Evolutionary conservation across 179 eudicot species (phyloP), one percentile per base, ranked within the genome.

Genomic region (Beta lomatogona): DNA sequence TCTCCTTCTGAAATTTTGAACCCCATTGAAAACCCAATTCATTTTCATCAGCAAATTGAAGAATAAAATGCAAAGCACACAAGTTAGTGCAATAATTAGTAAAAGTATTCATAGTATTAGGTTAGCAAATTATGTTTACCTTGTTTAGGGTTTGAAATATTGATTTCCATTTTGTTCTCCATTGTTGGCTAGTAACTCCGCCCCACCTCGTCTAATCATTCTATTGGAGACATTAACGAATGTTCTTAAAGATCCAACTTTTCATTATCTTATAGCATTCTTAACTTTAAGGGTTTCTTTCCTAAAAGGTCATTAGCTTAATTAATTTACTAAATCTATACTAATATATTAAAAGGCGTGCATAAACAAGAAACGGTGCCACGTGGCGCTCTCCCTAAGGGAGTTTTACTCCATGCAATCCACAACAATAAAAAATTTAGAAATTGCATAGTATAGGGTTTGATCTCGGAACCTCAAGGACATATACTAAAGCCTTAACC

Each of bases 1-100:
- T 80, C 88, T 79, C 53, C 60, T 70, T 74, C 83, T 81, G 25
- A 77, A 60, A 59, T 82, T 60, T 21, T 60, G 28, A n/a, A n/a
- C n/a, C n/a, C n/a, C n/a, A n/a, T n/a, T n/a, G n/a, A 75, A 63
- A 50, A 12, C 73, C 73, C 31, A 74, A 16, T 76, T 11, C 36
- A 72, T 9, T 73, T 77, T 22, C 67, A 78, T 64, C 44, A 21
- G 54, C 7, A 13, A 50, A 44, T 71, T 77, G n/a, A 19, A 31
- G 16, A 11, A 72, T 78, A 53, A 22, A 78, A 73, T 14, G 69
- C 19, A 10, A 41, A 79, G 2, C 3, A 73, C 36, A 22, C 15
- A 55, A 61, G 13, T 72, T 19, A 72, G 65, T 60, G n/a, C 55
- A 4, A 60, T 50, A 79, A 66, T 68, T 52, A 80, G 44, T 52